Evolutionary conservation across 2,329 filamentous ascomycete genomes (phyloP).

Genomic region (Pleoardoris graminearum): DNA sequence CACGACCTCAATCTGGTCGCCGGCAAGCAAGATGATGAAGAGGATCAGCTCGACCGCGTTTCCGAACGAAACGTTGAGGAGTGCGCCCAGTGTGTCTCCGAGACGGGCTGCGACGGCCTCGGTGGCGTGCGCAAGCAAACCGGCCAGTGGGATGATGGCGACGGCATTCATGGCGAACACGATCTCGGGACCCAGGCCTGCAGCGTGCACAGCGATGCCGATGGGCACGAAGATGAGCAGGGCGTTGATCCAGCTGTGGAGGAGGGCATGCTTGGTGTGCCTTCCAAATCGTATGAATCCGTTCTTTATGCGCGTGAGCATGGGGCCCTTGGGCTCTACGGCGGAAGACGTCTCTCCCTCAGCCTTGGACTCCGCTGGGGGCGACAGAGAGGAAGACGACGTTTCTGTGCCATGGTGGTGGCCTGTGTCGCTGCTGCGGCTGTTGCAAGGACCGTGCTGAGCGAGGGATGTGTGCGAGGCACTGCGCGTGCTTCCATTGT

Average conservation of each 20-base stretch:
- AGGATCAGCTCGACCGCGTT: constrained; percentile 59
- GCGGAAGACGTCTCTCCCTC: constrained; percentile 57
- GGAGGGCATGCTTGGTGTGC: constrained; percentile 61
- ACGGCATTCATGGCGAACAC: constrained; percentile 58
- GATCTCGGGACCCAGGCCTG: constrained; percentile 46
- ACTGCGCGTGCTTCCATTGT: constrained; percentile 18
- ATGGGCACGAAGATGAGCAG: constrained; percentile 77
- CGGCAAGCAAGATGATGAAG: constrained; percentile 49
- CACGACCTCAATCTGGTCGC: constrained; percentile 85
- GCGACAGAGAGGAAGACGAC: constrained; percentile 28
- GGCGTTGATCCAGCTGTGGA: constrained; percentile 77
- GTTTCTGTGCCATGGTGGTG: constrained; percentile 34
- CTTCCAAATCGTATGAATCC: constrained; percentile 58
- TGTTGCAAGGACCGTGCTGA: constrained; percentile 23
- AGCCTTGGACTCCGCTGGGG: constrained; percentile 47
- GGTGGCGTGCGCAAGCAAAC: constrained; percentile 54
- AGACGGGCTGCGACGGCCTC: constrained; percentile 54
- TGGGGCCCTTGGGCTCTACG: constrained; percentile 54
- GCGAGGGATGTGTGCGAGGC: constrained; percentile 22
- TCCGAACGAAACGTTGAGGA: constrained; percentile 58
- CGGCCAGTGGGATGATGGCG: constrained; percentile 56
- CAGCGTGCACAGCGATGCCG: constrained; percentile 66
- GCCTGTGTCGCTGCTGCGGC: constrained; percentile 16
- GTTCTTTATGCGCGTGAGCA: constrained; percentile 56
- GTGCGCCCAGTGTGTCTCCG: constrained; percentile 54